Evolutionary conservation across 2,329 filamentous ascomycete genomes (phyloP).

Genomic region (Lachnellula occidentalis): DNA sequence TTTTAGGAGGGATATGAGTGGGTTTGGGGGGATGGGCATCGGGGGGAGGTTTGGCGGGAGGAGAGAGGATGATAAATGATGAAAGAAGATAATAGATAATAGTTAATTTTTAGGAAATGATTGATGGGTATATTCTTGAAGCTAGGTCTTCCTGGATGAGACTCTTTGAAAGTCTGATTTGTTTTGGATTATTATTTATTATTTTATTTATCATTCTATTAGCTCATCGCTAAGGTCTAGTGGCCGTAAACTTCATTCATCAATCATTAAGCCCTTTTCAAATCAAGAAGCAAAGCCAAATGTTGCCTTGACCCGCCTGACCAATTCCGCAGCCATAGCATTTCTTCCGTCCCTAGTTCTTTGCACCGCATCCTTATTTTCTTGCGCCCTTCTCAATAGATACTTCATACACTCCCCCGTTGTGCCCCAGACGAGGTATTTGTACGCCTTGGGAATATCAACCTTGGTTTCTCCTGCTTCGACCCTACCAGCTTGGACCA

Average conservation of each 20-base stretch:
- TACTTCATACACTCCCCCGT: slow-evolving; percentile 78
- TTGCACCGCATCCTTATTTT: slow-evolving; percentile 67
- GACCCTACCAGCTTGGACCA: slow-evolving; percentile 30
- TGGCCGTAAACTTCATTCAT: not conserved
- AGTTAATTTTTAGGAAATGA: too few relatives aligned
- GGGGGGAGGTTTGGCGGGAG: slow-evolving; percentile 43
- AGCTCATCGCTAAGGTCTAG: not conserved
- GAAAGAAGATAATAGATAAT: too few relatives aligned
- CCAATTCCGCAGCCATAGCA: slow-evolving; percentile 58
- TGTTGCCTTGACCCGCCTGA: slow-evolving; percentile 45
- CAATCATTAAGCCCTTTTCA: not conserved
- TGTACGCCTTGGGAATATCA: slow-evolving; percentile 52
- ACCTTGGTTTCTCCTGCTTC: slow-evolving; percentile 32
- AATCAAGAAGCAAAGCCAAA: slow-evolving; percentile 29
- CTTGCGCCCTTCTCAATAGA: slow-evolving; percentile 60
- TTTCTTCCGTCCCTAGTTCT: slow-evolving; percentile 56
- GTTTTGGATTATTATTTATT: too few relatives aligned
- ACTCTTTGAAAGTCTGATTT: too few relatives aligned
- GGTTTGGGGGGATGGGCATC: slow-evolving; percentile 70
- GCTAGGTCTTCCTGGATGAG: too few relatives aligned
- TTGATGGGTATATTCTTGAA: too few relatives aligned
- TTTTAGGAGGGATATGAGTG: slow-evolving; percentile 81
- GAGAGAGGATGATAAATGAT: slow-evolving; percentile 12
- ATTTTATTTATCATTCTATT: too few relatives aligned
- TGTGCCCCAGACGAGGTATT: slow-evolving; percentile 66